Percentiles rank a stretch among this genome's conserved stretches.
Conservation (phyloP, 306 rosid species). For the Lathyrus tuberosus region DNA sequence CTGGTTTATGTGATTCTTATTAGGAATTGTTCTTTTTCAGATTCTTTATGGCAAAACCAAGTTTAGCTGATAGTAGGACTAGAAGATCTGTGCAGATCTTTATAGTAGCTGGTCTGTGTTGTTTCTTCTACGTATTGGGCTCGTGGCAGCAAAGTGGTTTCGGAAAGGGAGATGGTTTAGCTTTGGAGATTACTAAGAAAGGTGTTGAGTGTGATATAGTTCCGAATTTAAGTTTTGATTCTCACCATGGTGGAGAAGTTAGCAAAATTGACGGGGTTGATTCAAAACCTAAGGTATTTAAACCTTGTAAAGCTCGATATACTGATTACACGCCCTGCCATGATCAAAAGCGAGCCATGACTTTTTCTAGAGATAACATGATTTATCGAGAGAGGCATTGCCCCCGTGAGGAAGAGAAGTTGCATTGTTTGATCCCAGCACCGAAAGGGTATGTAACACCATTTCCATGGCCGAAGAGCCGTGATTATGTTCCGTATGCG, state of each 20-base stretch:
- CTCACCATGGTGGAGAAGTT: constrained; percentile 81
- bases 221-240: constrained; percentile 73
- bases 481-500: constrained; percentile 95
- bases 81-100: constrained; percentile 84
- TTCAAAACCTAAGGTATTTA: constrained; percentile 53
- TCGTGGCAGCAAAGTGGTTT: constrained; percentile 98
- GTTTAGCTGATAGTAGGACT: constrained; percentile 73
- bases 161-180: constrained; percentile 92
- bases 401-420: constrained; percentile 77
- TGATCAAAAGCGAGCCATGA: constrained; percentile 93
- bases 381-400: constrained; percentile 91
- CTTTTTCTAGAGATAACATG: constrained; percentile 83
- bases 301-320: constrained; percentile 60
- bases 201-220: constrained; percentile 62
- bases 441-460: constrained; percentile 97
- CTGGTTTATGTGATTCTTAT: constrained; percentile 25
- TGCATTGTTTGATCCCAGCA: constrained; percentile 91
- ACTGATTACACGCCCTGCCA: constrained; percentile 96
- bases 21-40: constrained; percentile 45
- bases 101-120: constrained; percentile 82
- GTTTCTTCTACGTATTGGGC: constrained; percentile 89
- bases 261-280: constrained; percentile 57
- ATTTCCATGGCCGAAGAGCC: constrained; percentile 97
- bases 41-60: constrained; percentile 73
- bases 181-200: constrained; percentile 70